Percentiles rank a stretch among this genome's conserved stretches.
Conservation (phyloP, 805 yeast genomes). For the Priceomyces fermenticarens region DNA sequence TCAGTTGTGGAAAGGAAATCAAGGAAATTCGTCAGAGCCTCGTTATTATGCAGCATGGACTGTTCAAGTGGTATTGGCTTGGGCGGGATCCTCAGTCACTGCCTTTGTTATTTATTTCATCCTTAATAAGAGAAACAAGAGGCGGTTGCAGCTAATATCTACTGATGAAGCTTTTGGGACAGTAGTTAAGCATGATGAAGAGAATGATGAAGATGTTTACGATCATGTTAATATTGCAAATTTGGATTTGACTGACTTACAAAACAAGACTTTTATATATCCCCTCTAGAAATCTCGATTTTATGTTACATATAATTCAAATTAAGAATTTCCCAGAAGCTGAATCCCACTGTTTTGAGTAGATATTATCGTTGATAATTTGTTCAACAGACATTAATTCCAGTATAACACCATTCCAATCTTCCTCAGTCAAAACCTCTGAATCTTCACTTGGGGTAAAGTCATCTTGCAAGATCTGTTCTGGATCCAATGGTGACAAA, state of each 20-base stretch:
- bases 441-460: neutral
- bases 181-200: neutral
- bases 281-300: constrained; percentile 27
- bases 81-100: constrained; percentile 42
- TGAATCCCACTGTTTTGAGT: neutral
- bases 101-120: constrained; percentile 33
- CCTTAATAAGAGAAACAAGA: constrained; percentile 41
- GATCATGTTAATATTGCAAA: constrained; percentile 19
- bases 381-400: neutral
- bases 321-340: neutral
- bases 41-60: constrained; percentile 38
- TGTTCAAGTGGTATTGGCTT: constrained; percentile 52
- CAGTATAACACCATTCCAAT: neutral
- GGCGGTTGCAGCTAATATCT: constrained; percentile 41
- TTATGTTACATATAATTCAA: neutral
- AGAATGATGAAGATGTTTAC: constrained; percentile 20
- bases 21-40: constrained; percentile 41
- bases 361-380: neutral
- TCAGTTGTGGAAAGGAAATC: constrained; percentile 50
- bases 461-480: neutral
- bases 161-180: constrained; percentile 2
- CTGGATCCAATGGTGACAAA: too few relatives aligned
- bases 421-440: neutral
- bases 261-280: constrained; percentile 50
- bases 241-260: constrained; percentile 47